Evolutionary conservation across 768 basidiomycete genomes (phyloP), one percentile per base, ranked within the genome.

Genomic region (Boletales sp.): DNA sequence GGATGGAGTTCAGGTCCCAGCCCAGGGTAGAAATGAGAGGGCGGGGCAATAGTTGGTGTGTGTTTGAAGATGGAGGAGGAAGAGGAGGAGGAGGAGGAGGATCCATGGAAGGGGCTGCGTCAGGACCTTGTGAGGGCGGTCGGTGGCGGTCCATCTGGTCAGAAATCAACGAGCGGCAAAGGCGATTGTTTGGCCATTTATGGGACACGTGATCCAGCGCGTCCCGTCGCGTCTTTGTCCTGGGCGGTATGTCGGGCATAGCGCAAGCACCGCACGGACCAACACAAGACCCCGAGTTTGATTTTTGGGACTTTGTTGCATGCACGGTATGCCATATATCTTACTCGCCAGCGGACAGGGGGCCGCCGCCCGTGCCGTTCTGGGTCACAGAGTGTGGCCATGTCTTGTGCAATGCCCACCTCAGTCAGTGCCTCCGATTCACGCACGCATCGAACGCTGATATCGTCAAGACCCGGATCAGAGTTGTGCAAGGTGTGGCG

Each of bases 341-440:
- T 0, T 92, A 86, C 57, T 60, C 72, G 8, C 70, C 79, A 2
- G 65, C 65, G n/a, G 74, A 77, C 34, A 70, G 73, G 37, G 78
- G 76, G 0, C 68, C 71, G 1, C 76, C 83, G 10, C 72, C 77
- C 3, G 69, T 87, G 25, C 90, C 90, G 0, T 93, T 92, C 65
- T 93, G 90, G 90, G 73, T 91, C 52, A 90, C 90, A 2, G 88
- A 91, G 64, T 93, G 90, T 58, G 88, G 88, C 0, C 90, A 93
- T 73, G 78, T 92, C 49, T 57, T 92, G 25, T 93, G 90, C 75
- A 92, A 93, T 61, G 76, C 79, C 35, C 90, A 93, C 69, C 81
- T 93, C 63, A 87, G 90, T 92, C 62, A 64, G 75, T 25, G 40
- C 19, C 18, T 25, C 31, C 45, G 48, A 18, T 28, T 18, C 15